Evolutionary conservation across 306 rosid genomes (phyloP), one percentile per base, ranked within the genome.

Genomic region (Pyrus bretschneideri): DNA sequence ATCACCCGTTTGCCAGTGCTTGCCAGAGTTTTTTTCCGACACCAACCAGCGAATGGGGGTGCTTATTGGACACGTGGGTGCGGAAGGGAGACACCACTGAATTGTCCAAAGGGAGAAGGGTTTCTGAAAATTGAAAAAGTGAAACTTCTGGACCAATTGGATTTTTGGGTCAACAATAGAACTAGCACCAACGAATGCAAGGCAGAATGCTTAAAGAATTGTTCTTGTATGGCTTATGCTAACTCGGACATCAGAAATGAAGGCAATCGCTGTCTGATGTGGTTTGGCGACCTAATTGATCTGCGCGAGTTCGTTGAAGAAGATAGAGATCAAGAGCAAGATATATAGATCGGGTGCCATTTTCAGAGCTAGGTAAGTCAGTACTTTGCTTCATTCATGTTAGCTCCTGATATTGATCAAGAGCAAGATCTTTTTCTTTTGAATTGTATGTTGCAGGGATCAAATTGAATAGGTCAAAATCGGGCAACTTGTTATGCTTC

Each of bases 221-320:
- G 87, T 54, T 82, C 85, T 35, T 85, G 91, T 57, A 35, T 31
- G 5, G 85, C 91, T 17, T 85, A 84, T 82, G 79, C 91, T 63
- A 78, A 79, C 73, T 31, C 61, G 13, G 71, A 77, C 69, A 51
- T 83, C 23, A 57, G 40, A 0, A 86, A 69, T 4, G 33, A 70
- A 63, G 81, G 81, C 12, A 78, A 38, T 72, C 82, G 83, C 2
- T 87, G 88, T 72, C 11, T 69, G 51, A 75, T 78, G 70, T 84
- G 91, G 87, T 84, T 80, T 29, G 80, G 77, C 2, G 76, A 70
- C 35, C 65, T 87, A 40, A 33, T 82, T 71, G 88, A 87, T 60
- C n/a, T 87, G 25, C 78, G 83, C 27, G 80, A 59, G 55, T 45
- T 63, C 27, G 14, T 35, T n/a, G 49, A 35, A 17, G 49, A 63